Conservation (phyloP, 2,329 filamentous ascomycete species). For the Cordyceps cicadae region DNA sequence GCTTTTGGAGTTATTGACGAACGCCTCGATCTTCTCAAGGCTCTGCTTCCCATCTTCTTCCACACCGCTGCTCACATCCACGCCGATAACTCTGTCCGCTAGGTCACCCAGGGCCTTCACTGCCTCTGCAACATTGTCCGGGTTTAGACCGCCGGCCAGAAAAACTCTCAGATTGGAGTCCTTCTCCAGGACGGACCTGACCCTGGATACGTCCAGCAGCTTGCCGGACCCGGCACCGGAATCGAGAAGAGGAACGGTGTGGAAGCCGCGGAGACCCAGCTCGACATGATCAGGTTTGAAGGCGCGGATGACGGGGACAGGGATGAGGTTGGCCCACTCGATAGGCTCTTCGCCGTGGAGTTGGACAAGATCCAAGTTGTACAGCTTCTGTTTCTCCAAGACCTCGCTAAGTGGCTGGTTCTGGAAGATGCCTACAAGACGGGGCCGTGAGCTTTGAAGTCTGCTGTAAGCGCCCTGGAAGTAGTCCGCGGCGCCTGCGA, state of each 20-base stretch:
- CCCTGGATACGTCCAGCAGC: conserved; percentile 61
- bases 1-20: conserved; percentile 66
- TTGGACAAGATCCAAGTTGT: conserved; percentile 81
- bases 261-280: conserved; percentile 67
- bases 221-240: conserved; percentile 79
- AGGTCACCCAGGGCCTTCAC: conserved; percentile 55
- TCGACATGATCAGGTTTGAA: conserved; percentile 73
- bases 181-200: conserved; percentile 55
- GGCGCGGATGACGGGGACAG: conserved; percentile 81
- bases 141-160: conserved; percentile 75
- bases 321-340: conserved; percentile 84
- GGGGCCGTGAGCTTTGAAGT: conserved; percentile 51
- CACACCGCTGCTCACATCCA: conserved; percentile 93
- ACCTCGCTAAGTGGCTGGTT: conserved; percentile 82
- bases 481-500: conserved; percentile 51
- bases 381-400: conserved; percentile 64
- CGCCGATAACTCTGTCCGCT: conserved; percentile 60
- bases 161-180: conserved; percentile 68
- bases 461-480: conserved; percentile 51
- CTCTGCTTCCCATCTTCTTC: conserved; percentile 77
- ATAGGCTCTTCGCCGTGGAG: conserved; percentile 86
- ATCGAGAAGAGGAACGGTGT: conserved; percentile 76
- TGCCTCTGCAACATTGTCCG: conserved; percentile 65
- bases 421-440: conserved; percentile 89
- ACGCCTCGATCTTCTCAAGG: conserved; percentile 69